These are phyloP conservation scores for Podospora bellae-mahoneyi DNA, from an alignment of 495 filamentous ascomycete species.

Conservation along the genomic window DNA sequence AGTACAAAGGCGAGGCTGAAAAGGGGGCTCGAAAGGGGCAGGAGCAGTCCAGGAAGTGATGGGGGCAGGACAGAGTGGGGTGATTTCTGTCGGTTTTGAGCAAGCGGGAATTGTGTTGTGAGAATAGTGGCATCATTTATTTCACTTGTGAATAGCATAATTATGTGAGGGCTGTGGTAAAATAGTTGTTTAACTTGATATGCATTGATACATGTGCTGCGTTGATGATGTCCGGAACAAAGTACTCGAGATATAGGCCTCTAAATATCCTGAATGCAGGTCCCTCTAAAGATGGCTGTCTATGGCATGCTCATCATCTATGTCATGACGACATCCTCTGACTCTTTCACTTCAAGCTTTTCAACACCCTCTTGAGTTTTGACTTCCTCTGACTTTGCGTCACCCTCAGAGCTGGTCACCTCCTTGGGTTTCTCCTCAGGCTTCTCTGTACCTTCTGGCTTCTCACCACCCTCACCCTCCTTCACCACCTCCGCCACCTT, in stretches of 20 bases:
- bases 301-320: not conserved
- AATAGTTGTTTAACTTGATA: not conserved
- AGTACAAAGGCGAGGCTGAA: not conserved
- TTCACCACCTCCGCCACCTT: not conserved
- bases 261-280: not conserved
- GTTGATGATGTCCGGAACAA: not conserved
- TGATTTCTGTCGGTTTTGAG: not conserved
- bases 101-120: too few species aligned
- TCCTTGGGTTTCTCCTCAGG: not conserved
- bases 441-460: not conserved
- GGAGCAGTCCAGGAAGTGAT: not conserved
- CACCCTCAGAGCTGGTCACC: too few species aligned
- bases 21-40: not conserved
- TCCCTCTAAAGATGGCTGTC: not conserved
- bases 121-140: too few species aligned
- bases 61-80: not conserved
- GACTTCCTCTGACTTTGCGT: too few species aligned
- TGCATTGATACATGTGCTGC: not conserved
- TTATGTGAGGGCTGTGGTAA: too few species aligned
- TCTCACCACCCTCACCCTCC: not conserved
- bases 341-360: not conserved
- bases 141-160: too few species aligned
- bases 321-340: not conserved
- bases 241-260: not conserved
- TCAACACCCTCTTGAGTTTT: too few species aligned